Evolutionary conservation across 148 eudicot species (phyloP).

Genomic region (Chenopodium formosanum): DNA sequence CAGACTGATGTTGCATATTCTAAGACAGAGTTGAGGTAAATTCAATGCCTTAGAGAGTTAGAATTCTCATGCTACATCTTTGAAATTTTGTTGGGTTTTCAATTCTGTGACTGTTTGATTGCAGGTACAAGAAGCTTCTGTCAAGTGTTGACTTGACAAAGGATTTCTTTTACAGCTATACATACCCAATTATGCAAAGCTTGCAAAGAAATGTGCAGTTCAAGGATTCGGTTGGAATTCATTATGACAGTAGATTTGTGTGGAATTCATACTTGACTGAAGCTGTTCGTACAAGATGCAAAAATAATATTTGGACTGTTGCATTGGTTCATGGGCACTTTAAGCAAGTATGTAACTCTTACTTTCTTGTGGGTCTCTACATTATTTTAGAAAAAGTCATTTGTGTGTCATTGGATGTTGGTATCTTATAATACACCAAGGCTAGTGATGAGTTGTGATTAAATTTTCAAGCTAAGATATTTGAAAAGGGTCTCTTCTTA

Average conservation of each 20-base stretch:
- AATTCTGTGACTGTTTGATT: conserved; percentile 14
- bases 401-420: not conserved
- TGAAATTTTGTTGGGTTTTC: not conserved
- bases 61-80: not conserved
- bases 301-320: conserved; percentile 84
- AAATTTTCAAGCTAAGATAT: not conserved
- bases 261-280: conserved; percentile 93
- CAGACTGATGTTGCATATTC: conserved; percentile 89
- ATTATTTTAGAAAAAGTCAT: not conserved
- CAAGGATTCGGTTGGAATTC: conserved; percentile 63
- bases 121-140: conserved; percentile 98
- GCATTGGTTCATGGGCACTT: conserved; percentile 87
- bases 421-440: not conserved
- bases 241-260: conserved; percentile 83
- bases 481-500: not conserved
- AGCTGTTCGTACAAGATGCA: conserved; percentile 69
- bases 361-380: not conserved
- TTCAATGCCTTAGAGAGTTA: not conserved
- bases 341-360: conserved; percentile 63
- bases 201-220: conserved; percentile 84
- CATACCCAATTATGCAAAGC: conserved; percentile 93
- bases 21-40: conserved; percentile 85
- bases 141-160: conserved; percentile 94
- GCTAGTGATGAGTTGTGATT: not conserved
- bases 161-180: conserved; percentile 97